Conservation (phyloP, 495 filamentous ascomycete species). For the Penicillium malachiteum region DNA sequence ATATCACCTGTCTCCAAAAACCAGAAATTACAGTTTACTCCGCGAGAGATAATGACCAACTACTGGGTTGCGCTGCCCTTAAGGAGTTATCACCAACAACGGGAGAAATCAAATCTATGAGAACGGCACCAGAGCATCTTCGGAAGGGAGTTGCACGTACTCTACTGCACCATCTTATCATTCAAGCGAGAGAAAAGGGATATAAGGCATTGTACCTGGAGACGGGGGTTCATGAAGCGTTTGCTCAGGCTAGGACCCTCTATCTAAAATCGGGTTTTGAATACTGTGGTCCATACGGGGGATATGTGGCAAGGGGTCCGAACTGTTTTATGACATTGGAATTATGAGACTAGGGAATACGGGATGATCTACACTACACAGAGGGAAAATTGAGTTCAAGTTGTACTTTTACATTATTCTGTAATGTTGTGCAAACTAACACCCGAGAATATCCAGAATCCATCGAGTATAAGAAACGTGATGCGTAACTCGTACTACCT, state of each 20-base stretch:
- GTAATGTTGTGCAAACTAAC: neutral
- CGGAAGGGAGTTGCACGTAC: neutral
- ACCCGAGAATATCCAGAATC: neutral
- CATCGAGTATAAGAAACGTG: neutral
- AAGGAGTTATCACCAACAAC: conserved; percentile 1
- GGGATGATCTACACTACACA: no score
- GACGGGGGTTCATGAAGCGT: neutral
- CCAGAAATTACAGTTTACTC: neutral
- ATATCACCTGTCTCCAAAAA: neutral
- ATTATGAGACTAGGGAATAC: no score
- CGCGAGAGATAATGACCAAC: neutral
- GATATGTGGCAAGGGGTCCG: no score
- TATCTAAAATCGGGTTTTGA: neutral
- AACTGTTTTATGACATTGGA: no score
- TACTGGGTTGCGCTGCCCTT: neutral
- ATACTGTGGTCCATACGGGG: neutral
- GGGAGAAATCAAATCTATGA: conserved; percentile 1
- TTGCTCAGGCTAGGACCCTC: neutral
- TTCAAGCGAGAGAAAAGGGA: neutral
- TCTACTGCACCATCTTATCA: neutral
- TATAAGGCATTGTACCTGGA: neutral
- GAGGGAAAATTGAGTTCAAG: no score
- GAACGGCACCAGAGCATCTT: neutral
- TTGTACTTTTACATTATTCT: neutral
- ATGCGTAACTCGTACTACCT: conserved; percentile 11